Conservation (phyloP, 345 rosid genomes). For the Populus pruinosa region DNA sequence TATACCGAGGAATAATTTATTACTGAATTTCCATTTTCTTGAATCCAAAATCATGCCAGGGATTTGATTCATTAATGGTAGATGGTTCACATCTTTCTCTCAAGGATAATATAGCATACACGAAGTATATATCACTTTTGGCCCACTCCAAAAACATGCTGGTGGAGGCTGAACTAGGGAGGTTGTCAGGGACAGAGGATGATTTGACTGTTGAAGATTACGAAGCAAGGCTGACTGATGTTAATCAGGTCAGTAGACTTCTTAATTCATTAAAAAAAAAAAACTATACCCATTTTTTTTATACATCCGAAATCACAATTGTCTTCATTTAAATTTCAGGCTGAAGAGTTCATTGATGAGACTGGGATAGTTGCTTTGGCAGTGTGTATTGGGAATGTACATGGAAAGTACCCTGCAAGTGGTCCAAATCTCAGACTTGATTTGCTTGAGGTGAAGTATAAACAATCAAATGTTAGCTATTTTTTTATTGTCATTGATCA, state of each 20-base stretch:
- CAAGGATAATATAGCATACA: slow-evolving; percentile 67
- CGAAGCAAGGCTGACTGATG: slow-evolving; percentile 84
- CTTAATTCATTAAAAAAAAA: slow-evolving; percentile 8
- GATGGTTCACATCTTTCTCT: slow-evolving; percentile 92
- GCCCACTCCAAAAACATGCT: slow-evolving; percentile 68
- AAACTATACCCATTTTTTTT: background rate
- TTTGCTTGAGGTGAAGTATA: slow-evolving; percentile 62
- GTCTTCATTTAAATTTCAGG: slow-evolving; percentile 45
- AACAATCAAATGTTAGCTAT: background rate
- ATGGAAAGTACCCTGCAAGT: slow-evolving; percentile 84
- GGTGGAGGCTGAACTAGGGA: slow-evolving; percentile 94
- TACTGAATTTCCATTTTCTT: slow-evolving; percentile 12
- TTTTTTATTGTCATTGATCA: background rate
- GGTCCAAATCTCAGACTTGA: slow-evolving; percentile 89
- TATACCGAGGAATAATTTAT: background rate
- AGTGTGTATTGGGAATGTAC: slow-evolving; percentile 95
- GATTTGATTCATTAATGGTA: slow-evolving; percentile 91
- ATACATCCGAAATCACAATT: slow-evolving; percentile 6
- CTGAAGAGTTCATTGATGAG: slow-evolving; percentile 69
- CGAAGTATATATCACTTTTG: slow-evolving; percentile 58
- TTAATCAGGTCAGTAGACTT: slow-evolving; percentile 53
- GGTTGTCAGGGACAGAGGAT: slow-evolving; percentile 95
- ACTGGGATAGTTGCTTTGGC: slow-evolving; percentile 92
- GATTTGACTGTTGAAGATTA: slow-evolving; percentile 89
- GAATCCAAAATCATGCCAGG: slow-evolving; percentile 40